These are phyloP conservation scores for Tetradesmus lagerheimii DNA, from an alignment of 139 green algal species.

Conservation along the genomic window DNA sequence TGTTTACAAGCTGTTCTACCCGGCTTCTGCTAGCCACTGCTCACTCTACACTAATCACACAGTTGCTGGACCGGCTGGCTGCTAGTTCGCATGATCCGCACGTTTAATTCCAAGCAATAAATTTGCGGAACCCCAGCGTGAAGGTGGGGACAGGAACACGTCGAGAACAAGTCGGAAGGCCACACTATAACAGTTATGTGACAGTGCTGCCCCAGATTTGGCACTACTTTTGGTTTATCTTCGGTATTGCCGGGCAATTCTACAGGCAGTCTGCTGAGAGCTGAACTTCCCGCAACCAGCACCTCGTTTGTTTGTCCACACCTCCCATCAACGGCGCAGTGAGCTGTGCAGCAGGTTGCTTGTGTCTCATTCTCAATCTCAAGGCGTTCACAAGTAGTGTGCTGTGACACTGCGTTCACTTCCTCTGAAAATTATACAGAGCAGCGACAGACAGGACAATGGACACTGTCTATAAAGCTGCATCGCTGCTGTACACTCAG, in stretches of 20 bases:
- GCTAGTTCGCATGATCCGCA: neutral
- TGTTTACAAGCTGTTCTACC: neutral
- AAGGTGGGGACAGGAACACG: neutral
- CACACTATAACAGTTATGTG: neutral
- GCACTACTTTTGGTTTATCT: too few relatives aligned
- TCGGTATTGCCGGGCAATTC: too few relatives aligned
- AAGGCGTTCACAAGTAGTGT: too few relatives aligned
- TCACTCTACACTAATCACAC: neutral
- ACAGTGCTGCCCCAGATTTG: too few relatives aligned
- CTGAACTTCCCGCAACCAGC: too few relatives aligned
- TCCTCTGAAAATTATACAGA: neutral
- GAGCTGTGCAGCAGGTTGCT: too few relatives aligned
- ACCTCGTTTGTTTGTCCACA: too few relatives aligned
- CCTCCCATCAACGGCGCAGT: too few relatives aligned
- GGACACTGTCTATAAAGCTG: constrained; percentile 41
- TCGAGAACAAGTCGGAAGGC: neutral
- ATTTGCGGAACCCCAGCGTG: neutral
- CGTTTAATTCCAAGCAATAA: neutral
- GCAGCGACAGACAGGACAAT: neutral
- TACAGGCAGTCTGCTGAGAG: too few relatives aligned
- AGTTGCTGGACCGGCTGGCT: neutral
- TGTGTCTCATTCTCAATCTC: too few relatives aligned
- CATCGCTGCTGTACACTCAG: constrained; percentile 25
- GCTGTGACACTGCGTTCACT: neutral
- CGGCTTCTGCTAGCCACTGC: neutral